Percentiles rank a stretch among this genome's conserved stretches.
Conservation (phyloP, 164 flowering plant genomes). For the Sedum album region DNA sequence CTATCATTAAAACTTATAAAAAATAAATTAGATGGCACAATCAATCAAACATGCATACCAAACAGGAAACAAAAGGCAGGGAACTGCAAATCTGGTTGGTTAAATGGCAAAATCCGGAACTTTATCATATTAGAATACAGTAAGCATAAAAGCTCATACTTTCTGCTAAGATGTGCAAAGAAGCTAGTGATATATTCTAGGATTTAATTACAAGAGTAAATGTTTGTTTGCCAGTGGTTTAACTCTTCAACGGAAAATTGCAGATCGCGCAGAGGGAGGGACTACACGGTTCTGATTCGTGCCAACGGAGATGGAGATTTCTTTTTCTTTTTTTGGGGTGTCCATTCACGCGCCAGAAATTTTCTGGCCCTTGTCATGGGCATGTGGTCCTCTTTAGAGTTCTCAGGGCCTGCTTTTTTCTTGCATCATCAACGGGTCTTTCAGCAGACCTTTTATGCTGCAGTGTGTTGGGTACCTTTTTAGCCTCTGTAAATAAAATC, state of each 20-base stretch:
- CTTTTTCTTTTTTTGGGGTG: slow-evolving; percentile 24
- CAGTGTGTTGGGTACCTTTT: slow-evolving; percentile 14
- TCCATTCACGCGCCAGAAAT: slow-evolving; percentile 23
- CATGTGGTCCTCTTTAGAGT: slow-evolving; percentile 25
- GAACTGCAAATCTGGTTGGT: no score
- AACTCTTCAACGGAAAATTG: slow-evolving; percentile 12
- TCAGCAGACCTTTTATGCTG: slow-evolving; percentile 18
- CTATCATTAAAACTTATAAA: no score
- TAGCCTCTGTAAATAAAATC: slow-evolving; percentile 18
- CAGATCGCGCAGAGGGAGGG: slow-evolving; percentile 17
- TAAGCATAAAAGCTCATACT: no score
- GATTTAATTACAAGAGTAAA: neutral
- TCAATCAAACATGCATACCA: no score
- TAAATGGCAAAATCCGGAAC: no score
- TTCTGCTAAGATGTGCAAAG: no score
- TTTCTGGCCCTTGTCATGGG: slow-evolving; percentile 27
- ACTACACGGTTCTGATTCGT: slow-evolving; percentile 7
- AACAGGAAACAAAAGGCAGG: no score
- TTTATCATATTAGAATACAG: no score
- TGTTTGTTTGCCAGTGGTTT: neutral
- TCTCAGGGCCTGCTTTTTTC: slow-evolving; percentile 33
- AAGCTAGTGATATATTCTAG: no score
- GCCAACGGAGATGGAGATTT: slow-evolving; percentile 15
- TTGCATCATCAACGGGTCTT: slow-evolving; percentile 19
- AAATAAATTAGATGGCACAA: no score